phyloP scores from a whole-genome alignment of 2,329 filamentous ascomycete genomes.

The Phyllosticta paracitricarpa region DNA sequence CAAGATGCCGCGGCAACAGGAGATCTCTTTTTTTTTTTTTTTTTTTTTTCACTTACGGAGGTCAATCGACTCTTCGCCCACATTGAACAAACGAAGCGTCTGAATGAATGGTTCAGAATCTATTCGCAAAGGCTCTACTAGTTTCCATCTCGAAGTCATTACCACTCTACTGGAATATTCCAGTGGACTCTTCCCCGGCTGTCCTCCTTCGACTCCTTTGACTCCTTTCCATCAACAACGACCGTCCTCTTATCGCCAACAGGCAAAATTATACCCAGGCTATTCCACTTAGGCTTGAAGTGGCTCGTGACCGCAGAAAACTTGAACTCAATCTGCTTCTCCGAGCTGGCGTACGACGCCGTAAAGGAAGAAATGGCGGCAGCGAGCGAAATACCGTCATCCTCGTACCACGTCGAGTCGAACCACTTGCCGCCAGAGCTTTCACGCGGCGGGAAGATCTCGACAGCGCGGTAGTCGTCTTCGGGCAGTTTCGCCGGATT shows the following conservation, averaged over 20 bases:
- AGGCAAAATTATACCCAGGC: conserved; percentile 42
- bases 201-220: neutral
- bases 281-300: conserved; percentile 41
- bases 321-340: conserved; percentile 34
- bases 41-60: too few species aligned
- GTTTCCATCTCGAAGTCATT: neutral
- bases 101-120: neutral
- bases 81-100: neutral
- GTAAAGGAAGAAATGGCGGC: conserved; percentile 21
- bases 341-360: conserved; percentile 24
- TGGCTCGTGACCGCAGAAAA: conserved; percentile 31
- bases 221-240: neutral
- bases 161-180: neutral
- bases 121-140: neutral
- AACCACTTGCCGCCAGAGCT: conserved; percentile 29
- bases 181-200: neutral
- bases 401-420: conserved; percentile 43
- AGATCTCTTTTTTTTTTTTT: too few species aligned
- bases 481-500: conserved; percentile 37
- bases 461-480: conserved; percentile 48
- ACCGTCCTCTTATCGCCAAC: conserved; percentile 36
- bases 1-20: too few species aligned
- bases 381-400: conserved; percentile 43
- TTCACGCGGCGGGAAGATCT: conserved; percentile 45
- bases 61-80: too few species aligned